A percentile compares a stretch with the other conserved stretches of the same genome.
These are phyloP conservation scores for Tetrahymena borealis DNA, from an alignment of 73 alveolate species.

Conservation along the genomic window DNA sequence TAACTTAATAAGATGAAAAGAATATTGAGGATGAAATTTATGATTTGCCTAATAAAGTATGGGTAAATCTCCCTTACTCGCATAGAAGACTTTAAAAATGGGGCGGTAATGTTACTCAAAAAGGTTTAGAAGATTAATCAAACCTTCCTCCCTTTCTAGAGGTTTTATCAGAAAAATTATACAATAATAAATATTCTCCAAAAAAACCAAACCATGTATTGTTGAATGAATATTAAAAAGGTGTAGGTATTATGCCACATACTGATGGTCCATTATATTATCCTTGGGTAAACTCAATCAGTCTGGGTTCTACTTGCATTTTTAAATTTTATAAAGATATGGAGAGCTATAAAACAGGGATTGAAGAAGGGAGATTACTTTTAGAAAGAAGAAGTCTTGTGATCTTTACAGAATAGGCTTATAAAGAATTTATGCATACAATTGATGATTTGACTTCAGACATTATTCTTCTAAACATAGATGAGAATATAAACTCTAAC, in stretches of 20 bases:
- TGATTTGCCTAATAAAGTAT: background rate
- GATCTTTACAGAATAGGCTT: background rate
- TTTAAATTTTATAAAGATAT: slow-evolving; percentile 21
- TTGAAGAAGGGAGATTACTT: background rate
- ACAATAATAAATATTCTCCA: background rate
- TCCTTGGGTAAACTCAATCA: slow-evolving; percentile 51
- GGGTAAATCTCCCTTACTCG: background rate
- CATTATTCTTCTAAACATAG: background rate
- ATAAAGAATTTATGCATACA: slow-evolving; percentile 3
- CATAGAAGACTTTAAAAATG: slow-evolving; percentile 4
- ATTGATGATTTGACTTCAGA: slow-evolving; percentile 5
- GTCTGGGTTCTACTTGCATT: slow-evolving; percentile 38
- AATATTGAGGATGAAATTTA: background rate
- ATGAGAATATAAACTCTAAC: background rate
- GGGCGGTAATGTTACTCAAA: slow-evolving; percentile 16
- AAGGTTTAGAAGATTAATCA: background rate
- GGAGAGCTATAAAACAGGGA: background rate
- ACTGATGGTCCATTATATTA: slow-evolving; percentile 75
- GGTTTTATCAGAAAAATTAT: background rate
- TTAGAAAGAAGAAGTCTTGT: background rate
- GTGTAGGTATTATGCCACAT: slow-evolving; percentile 72
- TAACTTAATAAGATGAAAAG: background rate
- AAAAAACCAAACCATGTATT: slow-evolving; percentile 53
- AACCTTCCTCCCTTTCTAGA: background rate
- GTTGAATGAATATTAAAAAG: slow-evolving; percentile 49